A percentile compares a stretch with the other conserved stretches of the same genome.
These are phyloP conservation scores for Tagetes erecta DNA, from an alignment of 129 eudicot genomes.

Conservation along the genomic window DNA sequence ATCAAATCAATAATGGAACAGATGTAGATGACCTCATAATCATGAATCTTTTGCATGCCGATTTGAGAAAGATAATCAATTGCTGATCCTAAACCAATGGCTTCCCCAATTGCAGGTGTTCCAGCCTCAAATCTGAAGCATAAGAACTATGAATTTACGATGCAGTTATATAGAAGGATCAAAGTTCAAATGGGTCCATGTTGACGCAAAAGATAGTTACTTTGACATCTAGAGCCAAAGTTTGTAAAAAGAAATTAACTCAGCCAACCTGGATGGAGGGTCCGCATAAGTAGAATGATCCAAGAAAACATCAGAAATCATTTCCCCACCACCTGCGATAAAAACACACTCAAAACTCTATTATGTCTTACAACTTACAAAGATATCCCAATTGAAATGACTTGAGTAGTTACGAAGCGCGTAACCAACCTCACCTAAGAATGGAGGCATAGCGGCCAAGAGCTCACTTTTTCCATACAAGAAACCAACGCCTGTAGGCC, in stretches of 20 bases:
- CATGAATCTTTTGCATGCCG: slow-evolving; percentile 99
- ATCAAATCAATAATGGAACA: not conserved
- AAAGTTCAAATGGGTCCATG: not conserved
- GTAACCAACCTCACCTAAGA: slow-evolving; percentile 62
- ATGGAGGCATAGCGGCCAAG: slow-evolving; percentile 88
- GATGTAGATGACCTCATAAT: slow-evolving; percentile 66
- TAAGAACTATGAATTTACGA: slow-evolving; percentile 2
- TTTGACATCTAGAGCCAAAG: slow-evolving; percentile 7
- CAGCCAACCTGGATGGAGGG: slow-evolving; percentile 89
- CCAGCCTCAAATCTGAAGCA: slow-evolving; percentile 92
- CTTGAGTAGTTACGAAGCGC: not conserved
- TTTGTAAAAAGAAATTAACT: not conserved
- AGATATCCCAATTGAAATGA: slow-evolving; percentile 10
- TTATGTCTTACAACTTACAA: not conserved
- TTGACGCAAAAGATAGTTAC: slow-evolving; percentile 5
- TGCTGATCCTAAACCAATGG: slow-evolving; percentile 97
- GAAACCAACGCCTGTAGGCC: slow-evolving; percentile 99
- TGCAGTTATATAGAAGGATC: not conserved
- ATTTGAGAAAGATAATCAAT: slow-evolving; percentile 87
- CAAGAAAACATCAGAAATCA: slow-evolving; percentile 90
- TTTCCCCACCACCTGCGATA: slow-evolving; percentile 91
- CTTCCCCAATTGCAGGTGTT: slow-evolving; percentile 98
- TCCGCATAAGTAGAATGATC: slow-evolving; percentile 96
- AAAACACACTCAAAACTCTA: not conserved
- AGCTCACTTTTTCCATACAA: slow-evolving; percentile 87